phyloP scores from a whole-genome alignment of 106 monocot species.

The Narthecium ossifragum region DNA sequence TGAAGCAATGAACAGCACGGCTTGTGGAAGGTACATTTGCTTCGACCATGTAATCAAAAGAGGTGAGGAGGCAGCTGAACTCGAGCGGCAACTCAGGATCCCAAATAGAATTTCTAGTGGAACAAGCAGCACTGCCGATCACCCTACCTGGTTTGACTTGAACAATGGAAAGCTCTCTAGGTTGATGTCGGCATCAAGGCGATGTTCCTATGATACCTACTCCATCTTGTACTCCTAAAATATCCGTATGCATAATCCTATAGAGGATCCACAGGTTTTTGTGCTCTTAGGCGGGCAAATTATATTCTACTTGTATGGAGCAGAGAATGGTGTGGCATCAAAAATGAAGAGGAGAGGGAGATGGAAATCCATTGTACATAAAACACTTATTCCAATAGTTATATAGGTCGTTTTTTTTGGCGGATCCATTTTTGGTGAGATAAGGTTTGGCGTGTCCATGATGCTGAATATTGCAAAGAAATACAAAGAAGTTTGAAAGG shows the following conservation, averaged over 20 bases:
- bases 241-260: background rate
- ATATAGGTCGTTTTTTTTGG: too few species aligned
- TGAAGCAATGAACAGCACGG: constrained; percentile 41
- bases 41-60: constrained; percentile 43
- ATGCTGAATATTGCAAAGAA: too few species aligned
- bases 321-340: background rate
- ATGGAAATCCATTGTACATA: too few species aligned
- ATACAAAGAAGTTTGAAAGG: too few species aligned
- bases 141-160: constrained; percentile 27
- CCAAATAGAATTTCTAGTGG: constrained; percentile 16
- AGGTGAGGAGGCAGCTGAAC: constrained; percentile 32
- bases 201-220: constrained; percentile 38
- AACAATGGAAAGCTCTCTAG: constrained; percentile 46
- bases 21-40: constrained; percentile 76
- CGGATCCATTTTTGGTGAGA: too few species aligned
- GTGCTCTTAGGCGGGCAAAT: too few species aligned
- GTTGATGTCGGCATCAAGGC: constrained; percentile 27
- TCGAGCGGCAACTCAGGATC: constrained; percentile 56
- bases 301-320: background rate
- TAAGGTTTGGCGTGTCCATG: too few species aligned
- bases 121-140: background rate
- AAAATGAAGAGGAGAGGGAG: too few species aligned
- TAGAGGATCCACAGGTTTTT: too few species aligned
- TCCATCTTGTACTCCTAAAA: constrained; percentile 5
- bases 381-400: too few species aligned